Conservation (phyloP, 2,329 filamentous ascomycete genomes). For the Alternaria ethzedia region DNA sequence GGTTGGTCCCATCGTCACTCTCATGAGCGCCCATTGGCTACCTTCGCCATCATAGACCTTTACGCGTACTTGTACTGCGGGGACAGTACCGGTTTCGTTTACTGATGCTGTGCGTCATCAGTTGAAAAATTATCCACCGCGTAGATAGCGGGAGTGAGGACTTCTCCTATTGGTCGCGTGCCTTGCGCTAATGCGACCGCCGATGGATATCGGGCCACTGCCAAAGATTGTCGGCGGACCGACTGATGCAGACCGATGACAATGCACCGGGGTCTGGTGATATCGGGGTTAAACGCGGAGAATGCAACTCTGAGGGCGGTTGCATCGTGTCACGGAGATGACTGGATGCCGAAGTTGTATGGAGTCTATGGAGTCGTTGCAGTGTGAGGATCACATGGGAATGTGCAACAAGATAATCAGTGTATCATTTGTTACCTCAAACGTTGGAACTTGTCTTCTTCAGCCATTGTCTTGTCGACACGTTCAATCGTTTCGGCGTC, state of each 20-base stretch:
- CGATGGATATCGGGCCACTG: conserved; percentile 2
- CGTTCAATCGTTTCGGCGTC: conserved; percentile 68
- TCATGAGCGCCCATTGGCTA: neutral
- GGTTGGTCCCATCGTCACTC: neutral
- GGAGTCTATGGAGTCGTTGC: neutral
- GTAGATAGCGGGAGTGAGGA: neutral
- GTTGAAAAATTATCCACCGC: neutral
- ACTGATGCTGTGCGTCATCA: conserved; percentile 8
- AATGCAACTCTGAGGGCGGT: neutral
- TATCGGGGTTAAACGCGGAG: neutral
- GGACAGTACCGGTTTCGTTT: neutral
- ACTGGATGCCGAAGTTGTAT: neutral
- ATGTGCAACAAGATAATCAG: neutral
- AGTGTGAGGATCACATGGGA: neutral
- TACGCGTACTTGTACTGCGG: neutral
- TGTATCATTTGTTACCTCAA: conserved; percentile 50
- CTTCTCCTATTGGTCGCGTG: conserved; percentile 10
- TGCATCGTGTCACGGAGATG: neutral
- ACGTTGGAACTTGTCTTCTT: conserved; percentile 65
- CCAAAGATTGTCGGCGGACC: neutral
- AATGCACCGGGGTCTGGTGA: neutral
- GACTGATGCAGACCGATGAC: neutral
- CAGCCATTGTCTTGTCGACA: conserved; percentile 70
- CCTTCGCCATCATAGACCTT: conserved; percentile 2
- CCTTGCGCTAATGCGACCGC: conserved; percentile 1